Conservation (phyloP, 441 rosid genomes). For the Erodium texanum region DNA sequence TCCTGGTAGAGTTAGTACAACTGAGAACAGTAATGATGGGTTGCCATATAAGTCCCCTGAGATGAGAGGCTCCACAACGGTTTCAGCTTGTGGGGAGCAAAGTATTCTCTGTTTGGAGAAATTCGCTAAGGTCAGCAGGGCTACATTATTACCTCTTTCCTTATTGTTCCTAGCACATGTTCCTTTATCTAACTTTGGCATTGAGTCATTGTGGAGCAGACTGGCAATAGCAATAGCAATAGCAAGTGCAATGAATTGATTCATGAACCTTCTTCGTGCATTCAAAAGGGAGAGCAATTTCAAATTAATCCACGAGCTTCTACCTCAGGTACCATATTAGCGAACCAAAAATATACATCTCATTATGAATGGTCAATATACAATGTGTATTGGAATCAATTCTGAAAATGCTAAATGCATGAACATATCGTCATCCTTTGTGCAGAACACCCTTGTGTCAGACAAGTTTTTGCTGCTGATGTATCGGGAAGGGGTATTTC, state of each 20-base stretch:
- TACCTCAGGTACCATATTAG: slow-evolving; percentile 19
- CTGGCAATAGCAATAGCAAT: slow-evolving; percentile 7
- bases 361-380: background rate
- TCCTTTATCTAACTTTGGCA: slow-evolving; percentile 12
- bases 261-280: slow-evolving; percentile 8
- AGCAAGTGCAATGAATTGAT: slow-evolving; percentile 11
- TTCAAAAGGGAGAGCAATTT: slow-evolving; percentile 19
- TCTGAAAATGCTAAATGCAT: background rate
- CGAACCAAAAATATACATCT: background rate
- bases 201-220: slow-evolving; percentile 13
- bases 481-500: slow-evolving; percentile 20
- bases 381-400: background rate
- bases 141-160: slow-evolving; percentile 13
- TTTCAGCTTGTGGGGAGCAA: slow-evolving; percentile 17
- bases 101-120: slow-evolving; percentile 16
- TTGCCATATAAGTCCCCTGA: slow-evolving; percentile 16
- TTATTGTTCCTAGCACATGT: background rate
- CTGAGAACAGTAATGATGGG: slow-evolving; percentile 11
- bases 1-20: slow-evolving; percentile 12
- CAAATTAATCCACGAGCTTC: slow-evolving; percentile 11
- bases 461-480: background rate
- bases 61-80: slow-evolving; percentile 18
- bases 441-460: slow-evolving; percentile 3
- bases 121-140: slow-evolving; percentile 23
- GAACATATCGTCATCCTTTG: background rate